Evolutionary conservation across 2,329 filamentous ascomycete species (phyloP).

Genomic region (Microascus cirrosus): DNA sequence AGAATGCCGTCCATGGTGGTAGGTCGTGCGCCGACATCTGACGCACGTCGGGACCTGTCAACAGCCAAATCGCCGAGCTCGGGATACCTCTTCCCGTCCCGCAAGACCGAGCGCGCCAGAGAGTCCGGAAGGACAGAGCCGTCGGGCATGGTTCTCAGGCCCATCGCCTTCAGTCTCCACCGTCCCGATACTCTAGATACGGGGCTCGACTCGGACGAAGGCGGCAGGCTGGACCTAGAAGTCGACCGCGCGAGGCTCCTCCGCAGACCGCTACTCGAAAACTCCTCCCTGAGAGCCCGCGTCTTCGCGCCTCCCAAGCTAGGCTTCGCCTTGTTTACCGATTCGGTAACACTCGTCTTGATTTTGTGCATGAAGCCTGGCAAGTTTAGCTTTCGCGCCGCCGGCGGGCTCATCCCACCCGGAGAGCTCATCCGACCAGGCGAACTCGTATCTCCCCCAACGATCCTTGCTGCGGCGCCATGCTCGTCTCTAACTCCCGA

Average conservation of each 20-base stretch:
- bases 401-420: background rate
- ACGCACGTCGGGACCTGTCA: background rate
- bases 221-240: background rate
- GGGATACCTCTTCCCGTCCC: constrained; percentile 25
- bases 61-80: constrained; percentile 25
- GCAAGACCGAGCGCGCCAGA: constrained; percentile 32
- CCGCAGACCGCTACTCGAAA: constrained; percentile 7
- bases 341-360: background rate
- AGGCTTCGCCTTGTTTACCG: background rate
- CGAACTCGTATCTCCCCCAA: constrained; percentile 5
- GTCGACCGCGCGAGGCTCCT: constrained; percentile 3
- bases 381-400: background rate
- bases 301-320: constrained; percentile 18
- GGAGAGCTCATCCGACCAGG: background rate
- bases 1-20: background rate
- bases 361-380: constrained; percentile 1
- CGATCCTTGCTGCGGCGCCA: constrained; percentile 21
- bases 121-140: constrained; percentile 41
- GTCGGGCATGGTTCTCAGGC: constrained; percentile 39
- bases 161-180: constrained; percentile 37
- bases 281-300: constrained; percentile 20
- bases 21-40: background rate
- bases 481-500: constrained; percentile 26
- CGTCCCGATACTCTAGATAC: constrained; percentile 28
- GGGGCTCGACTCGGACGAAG: constrained; percentile 8